Evolutionary conservation across 192 early-diverging fungal species (phyloP).

Genomic region (Rhizophlyctis rosea): DNA sequence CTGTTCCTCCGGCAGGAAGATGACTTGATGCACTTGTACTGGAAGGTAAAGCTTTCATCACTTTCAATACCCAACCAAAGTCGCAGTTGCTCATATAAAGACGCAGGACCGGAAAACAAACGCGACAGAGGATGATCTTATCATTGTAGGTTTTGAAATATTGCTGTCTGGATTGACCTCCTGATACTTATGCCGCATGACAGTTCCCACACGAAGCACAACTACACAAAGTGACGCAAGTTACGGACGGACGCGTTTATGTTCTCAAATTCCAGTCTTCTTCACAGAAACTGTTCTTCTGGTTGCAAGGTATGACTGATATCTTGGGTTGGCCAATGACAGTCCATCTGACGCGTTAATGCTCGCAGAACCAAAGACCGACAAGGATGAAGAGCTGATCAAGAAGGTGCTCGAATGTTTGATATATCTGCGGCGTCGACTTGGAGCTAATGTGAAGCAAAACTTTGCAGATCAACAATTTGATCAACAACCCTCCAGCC

Average conservation of each 20-base stretch:
- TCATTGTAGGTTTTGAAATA: no score
- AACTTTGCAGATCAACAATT: conserved; percentile 13
- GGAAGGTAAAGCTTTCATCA: conserved; percentile 44
- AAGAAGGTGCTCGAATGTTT: no score
- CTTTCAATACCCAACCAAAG: background rate
- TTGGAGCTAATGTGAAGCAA: no score
- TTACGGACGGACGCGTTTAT: conserved; percentile 69
- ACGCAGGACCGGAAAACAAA: conserved; percentile 50
- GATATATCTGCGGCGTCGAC: no score
- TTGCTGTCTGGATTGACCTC: conserved; percentile 4
- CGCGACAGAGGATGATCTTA: conserved; percentile 41
- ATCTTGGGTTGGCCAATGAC: conserved; percentile 8
- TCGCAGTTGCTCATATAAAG: background rate
- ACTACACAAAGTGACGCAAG: conserved; percentile 53
- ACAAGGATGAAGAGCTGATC: conserved; percentile 57
- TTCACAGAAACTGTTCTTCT: conserved; percentile 74
- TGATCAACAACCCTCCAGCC: conserved; percentile 23
- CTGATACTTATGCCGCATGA: conserved; percentile 58
- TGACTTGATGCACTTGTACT: conserved; percentile 64
- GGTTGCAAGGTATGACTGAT: conserved; percentile 62
- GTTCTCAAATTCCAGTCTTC: conserved; percentile 81
- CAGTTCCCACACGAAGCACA: conserved; percentile 73
- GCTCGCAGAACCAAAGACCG: conserved; percentile 43
- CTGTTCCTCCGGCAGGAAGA: background rate
- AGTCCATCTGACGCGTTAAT: background rate